A percentile compares a stretch with the other conserved stretches of the same genome.
phyloP scores from a whole-genome alignment of 2,329 filamentous ascomycete genomes.

The Aspergillus brunneoviolaceus region DNA sequence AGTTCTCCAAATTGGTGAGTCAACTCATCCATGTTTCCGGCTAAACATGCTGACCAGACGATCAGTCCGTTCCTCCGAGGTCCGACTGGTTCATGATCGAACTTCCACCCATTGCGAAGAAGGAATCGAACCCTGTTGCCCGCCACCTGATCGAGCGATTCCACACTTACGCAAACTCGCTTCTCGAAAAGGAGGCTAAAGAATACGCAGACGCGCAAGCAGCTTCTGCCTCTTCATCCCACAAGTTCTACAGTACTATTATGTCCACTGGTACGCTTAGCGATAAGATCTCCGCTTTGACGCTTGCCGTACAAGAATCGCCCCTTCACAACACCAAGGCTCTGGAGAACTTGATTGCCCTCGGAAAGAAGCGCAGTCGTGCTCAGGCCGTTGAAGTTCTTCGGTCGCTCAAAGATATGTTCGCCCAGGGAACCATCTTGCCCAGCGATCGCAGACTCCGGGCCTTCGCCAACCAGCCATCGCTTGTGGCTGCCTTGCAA shows the following conservation, averaged over 20 bases:
- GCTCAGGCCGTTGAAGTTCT: constrained; percentile 91
- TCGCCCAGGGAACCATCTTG: constrained; percentile 83
- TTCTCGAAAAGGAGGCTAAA: constrained; percentile 76
- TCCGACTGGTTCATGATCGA: constrained; percentile 67
- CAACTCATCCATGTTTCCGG: too few species aligned
- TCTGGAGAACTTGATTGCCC: constrained; percentile 75
- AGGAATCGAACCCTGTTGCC: constrained; percentile 48
- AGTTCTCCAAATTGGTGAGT: constrained; percentile 38
- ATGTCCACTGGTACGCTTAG: constrained; percentile 95
- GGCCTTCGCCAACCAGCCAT: constrained; percentile 76
- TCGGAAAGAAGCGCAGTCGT: constrained; percentile 92
- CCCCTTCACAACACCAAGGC: constrained; percentile 89
- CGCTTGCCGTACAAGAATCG: constrained; percentile 91
- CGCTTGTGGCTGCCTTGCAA: constrained; percentile 69
- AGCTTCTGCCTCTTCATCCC: constrained; percentile 76
- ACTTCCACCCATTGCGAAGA: constrained; percentile 54
- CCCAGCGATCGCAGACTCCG: constrained; percentile 79
- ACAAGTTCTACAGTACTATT: constrained; percentile 95
- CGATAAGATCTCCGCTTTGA: constrained; percentile 94
- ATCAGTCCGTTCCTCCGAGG: constrained; percentile 59
- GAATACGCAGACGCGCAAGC: constrained; percentile 71
- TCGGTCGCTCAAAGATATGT: constrained; percentile 87
- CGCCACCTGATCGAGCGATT: constrained; percentile 57
- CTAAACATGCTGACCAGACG: constrained; percentile 11
- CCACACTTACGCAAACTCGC: constrained; percentile 66